These are phyloP conservation scores for Haberlea rhodopensis DNA, from an alignment of 257 asterid species.

Conservation along the genomic window DNA sequence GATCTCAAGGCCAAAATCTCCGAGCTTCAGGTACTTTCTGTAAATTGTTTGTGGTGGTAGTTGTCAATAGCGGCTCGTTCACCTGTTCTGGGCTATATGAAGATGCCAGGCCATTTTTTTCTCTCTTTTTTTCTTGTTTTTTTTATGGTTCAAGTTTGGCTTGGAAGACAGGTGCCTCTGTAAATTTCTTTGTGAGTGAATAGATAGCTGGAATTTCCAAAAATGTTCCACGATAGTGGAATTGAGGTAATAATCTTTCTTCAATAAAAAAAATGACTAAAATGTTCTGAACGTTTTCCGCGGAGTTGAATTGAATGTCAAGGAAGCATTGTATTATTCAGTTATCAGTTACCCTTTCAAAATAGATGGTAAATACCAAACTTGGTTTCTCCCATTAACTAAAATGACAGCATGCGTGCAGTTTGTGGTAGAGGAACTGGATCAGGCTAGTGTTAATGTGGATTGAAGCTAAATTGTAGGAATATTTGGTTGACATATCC, in stretches of 20 bases:
- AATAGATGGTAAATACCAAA: neutral
- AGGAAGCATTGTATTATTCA: neutral
- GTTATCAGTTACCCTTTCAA: neutral
- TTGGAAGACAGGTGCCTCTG: neutral
- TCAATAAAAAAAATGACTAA: neutral
- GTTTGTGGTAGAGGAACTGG: neutral
- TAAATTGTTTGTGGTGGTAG: constrained; percentile 1
- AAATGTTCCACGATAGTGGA: neutral
- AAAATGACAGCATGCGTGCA: neutral
- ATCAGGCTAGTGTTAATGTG: neutral
- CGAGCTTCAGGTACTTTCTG: constrained; percentile 66
- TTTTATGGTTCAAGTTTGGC: neutral
- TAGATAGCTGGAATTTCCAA: neutral
- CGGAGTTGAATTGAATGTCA: neutral
- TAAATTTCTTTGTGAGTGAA: neutral
- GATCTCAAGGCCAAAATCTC: constrained; percentile 74
- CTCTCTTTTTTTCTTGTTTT: too few relatives aligned
- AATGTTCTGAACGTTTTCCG: neutral
- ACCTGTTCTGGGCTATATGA: neutral
- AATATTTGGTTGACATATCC: too few relatives aligned
- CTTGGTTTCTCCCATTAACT: neutral
- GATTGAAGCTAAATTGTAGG: neutral
- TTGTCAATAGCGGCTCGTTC: neutral
- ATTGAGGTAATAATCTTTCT: neutral
- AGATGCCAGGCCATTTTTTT: neutral